Evolutionary conservation across 352 stramenopile species (phyloP).

Genomic region (Saprolegnia parasitica): DNA sequence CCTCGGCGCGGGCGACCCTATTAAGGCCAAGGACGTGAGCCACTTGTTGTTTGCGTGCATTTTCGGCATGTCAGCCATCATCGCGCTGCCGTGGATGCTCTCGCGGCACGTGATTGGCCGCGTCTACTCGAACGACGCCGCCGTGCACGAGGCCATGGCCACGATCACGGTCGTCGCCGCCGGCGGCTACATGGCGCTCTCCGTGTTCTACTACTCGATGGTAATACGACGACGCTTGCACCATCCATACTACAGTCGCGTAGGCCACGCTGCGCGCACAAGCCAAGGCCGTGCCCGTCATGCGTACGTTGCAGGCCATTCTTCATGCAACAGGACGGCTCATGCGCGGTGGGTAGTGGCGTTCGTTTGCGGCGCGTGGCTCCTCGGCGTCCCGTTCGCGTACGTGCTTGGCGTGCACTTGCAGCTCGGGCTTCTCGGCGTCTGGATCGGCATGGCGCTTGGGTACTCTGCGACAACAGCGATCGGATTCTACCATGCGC

Average conservation of each 20-base stretch:
- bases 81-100: slow-evolving; percentile 45
- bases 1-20: slow-evolving; percentile 46
- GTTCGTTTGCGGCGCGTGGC: slow-evolving; percentile 53
- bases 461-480: slow-evolving; percentile 71
- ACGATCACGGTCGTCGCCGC: slow-evolving; percentile 55
- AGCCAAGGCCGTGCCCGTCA: slow-evolving; percentile 46
- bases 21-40: slow-evolving; percentile 44
- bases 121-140: slow-evolving; percentile 64
- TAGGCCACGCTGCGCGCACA: slow-evolving; percentile 70
- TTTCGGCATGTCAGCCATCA: slow-evolving; percentile 40
- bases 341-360: neutral
- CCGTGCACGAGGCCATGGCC: slow-evolving; percentile 57
- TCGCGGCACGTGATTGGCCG: slow-evolving; percentile 43
- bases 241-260: neutral
- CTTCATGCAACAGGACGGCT: slow-evolving; percentile 37
- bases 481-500: slow-evolving; percentile 57
- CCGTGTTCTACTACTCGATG: slow-evolving; percentile 80
- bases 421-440: slow-evolving; percentile 47
- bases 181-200: slow-evolving; percentile 61
- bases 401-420: slow-evolving; percentile 51
- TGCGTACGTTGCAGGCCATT: slow-evolving; percentile 33
- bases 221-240: slow-evolving; percentile 26
- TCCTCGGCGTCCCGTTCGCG: slow-evolving; percentile 60
- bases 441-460: slow-evolving; percentile 67
- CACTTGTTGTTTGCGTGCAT: slow-evolving; percentile 51